These are phyloP conservation scores for Diutina mesorugosa DNA, from an alignment of 1,139 yeast species.

Conservation along the genomic window DNA sequence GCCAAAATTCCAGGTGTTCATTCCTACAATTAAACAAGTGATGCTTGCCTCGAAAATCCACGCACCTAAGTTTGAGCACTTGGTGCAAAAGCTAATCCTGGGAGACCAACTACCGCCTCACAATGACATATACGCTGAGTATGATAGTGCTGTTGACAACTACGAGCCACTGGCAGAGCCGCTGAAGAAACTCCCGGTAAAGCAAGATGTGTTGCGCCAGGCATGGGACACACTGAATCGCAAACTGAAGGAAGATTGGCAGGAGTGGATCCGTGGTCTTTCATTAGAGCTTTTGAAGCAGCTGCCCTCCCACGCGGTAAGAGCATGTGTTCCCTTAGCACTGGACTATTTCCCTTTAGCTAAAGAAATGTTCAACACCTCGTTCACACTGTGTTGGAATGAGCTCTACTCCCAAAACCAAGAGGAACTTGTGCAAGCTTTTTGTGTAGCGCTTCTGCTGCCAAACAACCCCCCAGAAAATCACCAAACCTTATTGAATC, in stretches of 20 bases:
- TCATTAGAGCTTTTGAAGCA: constrained; percentile 81
- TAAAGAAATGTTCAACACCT: constrained; percentile 82
- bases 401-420: constrained; percentile 87
- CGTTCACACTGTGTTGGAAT: constrained; percentile 94
- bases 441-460: constrained; percentile 78
- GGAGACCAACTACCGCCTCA: constrained; percentile 87
- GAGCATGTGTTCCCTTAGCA: constrained; percentile 90
- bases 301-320: constrained; percentile 87
- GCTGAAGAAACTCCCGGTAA: constrained; percentile 66
- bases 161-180: constrained; percentile 53
- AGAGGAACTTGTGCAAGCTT: constrained; percentile 76
- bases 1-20: constrained; percentile 71
- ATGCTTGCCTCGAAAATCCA: constrained; percentile 53
- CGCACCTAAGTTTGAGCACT: constrained; percentile 66
- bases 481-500: constrained; percentile 73
- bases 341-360: constrained; percentile 84
- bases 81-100: constrained; percentile 64
- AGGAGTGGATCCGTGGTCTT: constrained; percentile 86
- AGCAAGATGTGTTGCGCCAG: constrained; percentile 59
- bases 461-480: constrained; percentile 95
- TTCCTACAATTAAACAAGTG: constrained; percentile 73
- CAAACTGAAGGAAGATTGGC: constrained; percentile 93
- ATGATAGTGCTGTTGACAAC: constrained; percentile 39
- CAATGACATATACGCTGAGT: constrained; percentile 56
- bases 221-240: constrained; percentile 92